Base-by-base conservation (phyloP, 2,329 filamentous ascomycete genomes). In the Chrysoporthe deuterocubensis region DNA sequence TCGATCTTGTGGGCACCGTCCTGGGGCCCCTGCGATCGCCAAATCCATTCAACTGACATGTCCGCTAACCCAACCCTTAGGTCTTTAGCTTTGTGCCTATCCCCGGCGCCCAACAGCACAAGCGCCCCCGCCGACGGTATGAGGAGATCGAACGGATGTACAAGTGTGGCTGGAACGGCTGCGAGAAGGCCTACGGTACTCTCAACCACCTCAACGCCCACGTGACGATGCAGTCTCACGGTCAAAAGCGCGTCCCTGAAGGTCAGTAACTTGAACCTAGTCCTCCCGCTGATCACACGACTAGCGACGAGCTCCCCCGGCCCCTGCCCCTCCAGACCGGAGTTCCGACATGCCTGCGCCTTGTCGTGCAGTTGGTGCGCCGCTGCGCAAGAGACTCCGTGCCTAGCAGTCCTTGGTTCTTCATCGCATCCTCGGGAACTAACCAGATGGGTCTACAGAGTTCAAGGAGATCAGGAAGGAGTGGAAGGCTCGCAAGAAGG, bases 101-200 rank as follows among this genome's bases (percentile, higher is more conserved):
- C 75, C 96, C 96, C 1, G 96, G 96, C 71, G 93, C 95, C 14
- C 94, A 97, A 78, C 96, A 99, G 78, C 95, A 98, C 79, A 99
- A 99, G 84, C 89, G 96, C 68, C 96, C 96, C 14, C 89, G 96
- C 71, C 87, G 96, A 75, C 89, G 96, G 65, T 99, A 97, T 75
- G 96, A 99, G 80, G 96, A 99, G 78, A 99, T 99, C 74, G 96
- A 99, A 83, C 90, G 96, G 77, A 98, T 99, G 96, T 98, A 99
- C 85, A 98, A 98, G 81, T 99, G 96, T 77, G 96, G 95, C 37
- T 98, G 94, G 93, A 95, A 97, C 72, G 94, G 94, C 9, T 99
- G 96, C 77, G 96, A 99, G 81, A 99, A 99, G 82, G 96, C 96
- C 2, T 99, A 99, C 74, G 96, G 96, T 69, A 99, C 96, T 60